Evolutionary conservation across 148 eudicot species (phyloP).

Genomic region (Rhododendron vialii): DNA sequence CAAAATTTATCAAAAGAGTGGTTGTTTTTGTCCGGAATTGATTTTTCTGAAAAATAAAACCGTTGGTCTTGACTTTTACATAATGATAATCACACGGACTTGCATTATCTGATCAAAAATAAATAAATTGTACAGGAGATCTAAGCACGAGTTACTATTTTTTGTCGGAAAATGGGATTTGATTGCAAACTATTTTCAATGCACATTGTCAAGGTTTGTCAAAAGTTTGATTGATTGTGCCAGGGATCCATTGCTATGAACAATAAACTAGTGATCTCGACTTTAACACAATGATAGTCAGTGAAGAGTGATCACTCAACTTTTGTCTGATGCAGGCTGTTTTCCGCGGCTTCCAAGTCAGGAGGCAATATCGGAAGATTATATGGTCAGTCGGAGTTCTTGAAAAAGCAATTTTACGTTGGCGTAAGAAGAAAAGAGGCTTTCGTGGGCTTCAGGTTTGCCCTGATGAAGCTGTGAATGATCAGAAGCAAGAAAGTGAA

Average conservation of each 20-base stretch:
- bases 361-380: constrained; percentile 72
- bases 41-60: not conserved
- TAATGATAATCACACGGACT: not conserved
- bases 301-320: not conserved
- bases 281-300: not conserved
- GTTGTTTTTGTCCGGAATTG: not conserved
- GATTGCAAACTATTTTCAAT: not conserved
- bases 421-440: constrained; percentile 84
- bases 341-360: constrained; percentile 73
- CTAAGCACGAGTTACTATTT: not conserved
- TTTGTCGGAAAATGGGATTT: not conserved
- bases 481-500: constrained; percentile 35
- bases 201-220: not conserved
- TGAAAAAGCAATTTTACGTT: constrained; percentile 82
- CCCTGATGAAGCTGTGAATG: constrained; percentile 31
- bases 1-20: not conserved
- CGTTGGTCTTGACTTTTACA: not conserved
- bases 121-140: not conserved
- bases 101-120: not conserved
- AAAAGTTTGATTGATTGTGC: not conserved
- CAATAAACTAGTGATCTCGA: not conserved
- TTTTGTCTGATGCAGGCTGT: constrained; percentile 40
- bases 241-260: not conserved
- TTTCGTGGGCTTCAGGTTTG: constrained; percentile 69
- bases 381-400: constrained; percentile 87